Evolutionary conservation across 768 basidiomycete species (phyloP).

Genomic region (Leccinum pellstonianum): DNA sequence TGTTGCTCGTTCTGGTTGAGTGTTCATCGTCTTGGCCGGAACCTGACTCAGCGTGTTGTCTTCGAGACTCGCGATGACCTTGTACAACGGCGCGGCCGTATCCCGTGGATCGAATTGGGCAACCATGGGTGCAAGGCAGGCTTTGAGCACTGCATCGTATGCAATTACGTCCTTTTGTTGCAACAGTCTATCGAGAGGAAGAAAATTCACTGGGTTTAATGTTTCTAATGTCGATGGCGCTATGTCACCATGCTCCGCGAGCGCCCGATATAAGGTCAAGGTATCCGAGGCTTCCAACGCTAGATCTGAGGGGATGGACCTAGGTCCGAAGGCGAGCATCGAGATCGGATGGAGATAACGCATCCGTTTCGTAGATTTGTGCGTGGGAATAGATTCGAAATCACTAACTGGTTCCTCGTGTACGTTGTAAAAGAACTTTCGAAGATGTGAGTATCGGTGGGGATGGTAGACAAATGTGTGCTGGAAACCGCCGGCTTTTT

Average conservation of each 20-base stretch:
- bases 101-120: constrained; percentile 37
- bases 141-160: constrained; percentile 58
- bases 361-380: constrained; percentile 40
- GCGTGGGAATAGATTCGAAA: constrained; percentile 39
- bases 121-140: constrained; percentile 38
- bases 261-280: constrained; percentile 48
- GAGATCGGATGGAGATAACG: constrained; percentile 65
- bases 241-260: constrained; percentile 33
- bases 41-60: constrained; percentile 35
- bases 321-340: constrained; percentile 52
- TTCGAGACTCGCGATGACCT: constrained; percentile 41
- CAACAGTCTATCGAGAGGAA: constrained; percentile 40
- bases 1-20: constrained; percentile 27
- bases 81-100: constrained; percentile 32
- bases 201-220: constrained; percentile 47
- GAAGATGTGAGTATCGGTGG: constrained; percentile 71
- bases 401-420: constrained; percentile 12
- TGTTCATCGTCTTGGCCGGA: constrained; percentile 27
- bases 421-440: constrained; percentile 60
- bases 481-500: constrained; percentile 54
- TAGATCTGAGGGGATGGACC: constrained; percentile 57
- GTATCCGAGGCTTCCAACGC: constrained; percentile 61
- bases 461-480: constrained; percentile 62
- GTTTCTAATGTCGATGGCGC: constrained; percentile 15
- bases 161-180: constrained; percentile 58